These are phyloP conservation scores for Syncephalastrum sp. DNA, from an alignment of 371 early-diverging fungal genomes.

Conservation along the genomic window DNA sequence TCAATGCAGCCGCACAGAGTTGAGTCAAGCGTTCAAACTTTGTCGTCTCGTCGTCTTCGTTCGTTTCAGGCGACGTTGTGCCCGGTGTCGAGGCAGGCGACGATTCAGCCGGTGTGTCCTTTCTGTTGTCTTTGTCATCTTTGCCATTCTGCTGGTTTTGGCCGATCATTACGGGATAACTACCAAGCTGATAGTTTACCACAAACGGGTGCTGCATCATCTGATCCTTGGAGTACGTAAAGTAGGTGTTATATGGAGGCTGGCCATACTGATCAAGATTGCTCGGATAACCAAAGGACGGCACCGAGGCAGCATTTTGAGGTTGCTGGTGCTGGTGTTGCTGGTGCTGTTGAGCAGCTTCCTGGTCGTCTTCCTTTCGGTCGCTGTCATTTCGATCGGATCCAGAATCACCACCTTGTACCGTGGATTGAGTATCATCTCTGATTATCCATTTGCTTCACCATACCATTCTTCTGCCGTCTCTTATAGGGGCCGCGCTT, in stretches of 20 bases:
- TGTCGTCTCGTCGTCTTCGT: conserved; percentile 17
- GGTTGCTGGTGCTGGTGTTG: conserved; percentile 7
- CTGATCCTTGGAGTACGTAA: conserved; percentile 33
- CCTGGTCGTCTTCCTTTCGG: conserved; percentile 5
- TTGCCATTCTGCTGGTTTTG: background rate
- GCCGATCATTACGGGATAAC: conserved; percentile 33
- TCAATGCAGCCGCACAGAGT: conserved; percentile 20
- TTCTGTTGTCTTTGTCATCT: conserved; percentile 14
- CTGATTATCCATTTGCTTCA: background rate
- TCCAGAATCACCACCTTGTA: background rate
- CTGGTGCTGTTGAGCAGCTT: background rate
- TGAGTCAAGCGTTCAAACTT: conserved; percentile 20
- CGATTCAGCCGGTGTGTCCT: conserved; percentile 35
- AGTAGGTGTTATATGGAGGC: conserved; percentile 38
- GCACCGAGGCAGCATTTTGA: conserved; percentile 9
- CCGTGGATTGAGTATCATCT: background rate
- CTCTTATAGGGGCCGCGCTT: conserved; percentile 84
- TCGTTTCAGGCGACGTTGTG: conserved; percentile 38
- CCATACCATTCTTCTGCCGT: conserved; percentile 36
- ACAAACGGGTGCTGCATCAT: conserved; percentile 45
- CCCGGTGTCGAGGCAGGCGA: conserved; percentile 29
- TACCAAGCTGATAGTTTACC: conserved; percentile 41
- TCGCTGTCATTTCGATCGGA: conserved; percentile 1
- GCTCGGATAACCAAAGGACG: conserved; percentile 44
- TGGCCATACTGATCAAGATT: conserved; percentile 48